Percentiles rank a stretch among this genome's conserved stretches.
These are phyloP conservation scores for Salix udensis DNA, from an alignment of 345 rosid species.

Conservation along the genomic window DNA sequence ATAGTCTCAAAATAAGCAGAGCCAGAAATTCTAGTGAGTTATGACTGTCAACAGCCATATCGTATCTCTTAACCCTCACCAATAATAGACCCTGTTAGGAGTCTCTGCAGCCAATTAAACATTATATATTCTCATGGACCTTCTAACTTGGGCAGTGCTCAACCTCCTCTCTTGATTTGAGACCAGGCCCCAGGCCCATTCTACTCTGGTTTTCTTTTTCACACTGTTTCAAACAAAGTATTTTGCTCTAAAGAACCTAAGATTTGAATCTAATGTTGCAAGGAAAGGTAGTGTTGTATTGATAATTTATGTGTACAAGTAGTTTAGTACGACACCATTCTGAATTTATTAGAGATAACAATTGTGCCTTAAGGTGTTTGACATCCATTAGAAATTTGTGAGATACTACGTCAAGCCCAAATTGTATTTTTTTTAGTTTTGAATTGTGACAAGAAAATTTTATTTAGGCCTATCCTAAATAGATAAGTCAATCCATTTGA, in stretches of 20 bases:
- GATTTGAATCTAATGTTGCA: neutral
- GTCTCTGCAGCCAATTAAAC: neutral
- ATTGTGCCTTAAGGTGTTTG: neutral
- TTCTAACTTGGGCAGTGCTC: neutral
- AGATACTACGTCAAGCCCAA: neutral
- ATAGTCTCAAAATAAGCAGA: neutral
- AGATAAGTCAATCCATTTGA: too few relatives aligned
- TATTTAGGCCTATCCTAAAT: too few relatives aligned
- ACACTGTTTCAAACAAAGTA: too few relatives aligned
- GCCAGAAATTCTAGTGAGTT: slow-evolving; percentile 14
- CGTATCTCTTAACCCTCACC: neutral
- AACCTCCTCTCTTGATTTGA: neutral
- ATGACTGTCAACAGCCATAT: neutral
- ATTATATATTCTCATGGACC: neutral
- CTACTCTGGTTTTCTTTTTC: neutral
- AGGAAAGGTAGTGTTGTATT: neutral
- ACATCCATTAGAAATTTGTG: too few relatives aligned
- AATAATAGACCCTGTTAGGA: neutral
- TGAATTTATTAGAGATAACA: neutral
- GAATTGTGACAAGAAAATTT: too few relatives aligned
- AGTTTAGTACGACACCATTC: too few relatives aligned
- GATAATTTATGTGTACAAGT: too few relatives aligned
- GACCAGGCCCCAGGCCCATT: neutral
- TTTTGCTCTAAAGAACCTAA: neutral
- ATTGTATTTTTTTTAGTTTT: too few relatives aligned